Conservation (phyloP, 177 flowering plant genomes). For the Telopea speciosissima region DNA sequence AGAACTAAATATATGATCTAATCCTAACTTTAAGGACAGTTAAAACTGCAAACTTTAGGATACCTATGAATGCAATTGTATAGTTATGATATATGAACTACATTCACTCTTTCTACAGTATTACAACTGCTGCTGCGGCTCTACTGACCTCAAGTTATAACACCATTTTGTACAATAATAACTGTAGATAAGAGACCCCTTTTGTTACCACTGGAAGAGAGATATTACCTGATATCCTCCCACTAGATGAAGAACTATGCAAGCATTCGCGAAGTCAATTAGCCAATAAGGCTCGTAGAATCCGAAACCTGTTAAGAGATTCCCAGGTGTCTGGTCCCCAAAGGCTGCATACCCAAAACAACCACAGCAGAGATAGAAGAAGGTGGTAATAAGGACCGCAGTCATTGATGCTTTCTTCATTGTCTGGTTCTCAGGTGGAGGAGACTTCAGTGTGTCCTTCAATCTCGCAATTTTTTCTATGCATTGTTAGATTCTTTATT, state of each 20-base stretch:
- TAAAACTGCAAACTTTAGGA: too few relatives aligned
- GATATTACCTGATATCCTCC: conserved; percentile 80
- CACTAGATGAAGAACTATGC: conserved; percentile 63
- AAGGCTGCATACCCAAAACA: conserved; percentile 89
- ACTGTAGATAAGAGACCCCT: not conserved
- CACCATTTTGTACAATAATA: not conserved
- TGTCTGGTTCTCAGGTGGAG: conserved; percentile 63
- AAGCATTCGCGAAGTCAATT: conserved; percentile 67
- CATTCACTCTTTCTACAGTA: not conserved
- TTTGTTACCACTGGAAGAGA: not conserved
- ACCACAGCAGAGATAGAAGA: conserved; percentile 77
- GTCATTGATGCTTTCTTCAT: conserved; percentile 65
- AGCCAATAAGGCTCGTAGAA: conserved; percentile 71
- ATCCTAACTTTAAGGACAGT: not conserved
- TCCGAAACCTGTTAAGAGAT: conserved; percentile 67
- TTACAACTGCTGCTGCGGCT: not conserved
- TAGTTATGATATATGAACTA: too few relatives aligned
- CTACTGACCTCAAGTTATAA: not conserved
- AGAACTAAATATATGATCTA: not conserved
- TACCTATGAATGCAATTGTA: too few relatives aligned
- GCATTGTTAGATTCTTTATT: conserved; percentile 5
- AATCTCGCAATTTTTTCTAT: conserved; percentile 5
- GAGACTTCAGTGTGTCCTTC: conserved; percentile 74
- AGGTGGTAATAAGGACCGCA: conserved; percentile 48
- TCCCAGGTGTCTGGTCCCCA: conserved; percentile 63